Evolutionary conservation across 2,329 filamentous ascomycete genomes (phyloP), one percentile per base, ranked within the genome.

Genomic region (Mycogone perniciosa): DNA sequence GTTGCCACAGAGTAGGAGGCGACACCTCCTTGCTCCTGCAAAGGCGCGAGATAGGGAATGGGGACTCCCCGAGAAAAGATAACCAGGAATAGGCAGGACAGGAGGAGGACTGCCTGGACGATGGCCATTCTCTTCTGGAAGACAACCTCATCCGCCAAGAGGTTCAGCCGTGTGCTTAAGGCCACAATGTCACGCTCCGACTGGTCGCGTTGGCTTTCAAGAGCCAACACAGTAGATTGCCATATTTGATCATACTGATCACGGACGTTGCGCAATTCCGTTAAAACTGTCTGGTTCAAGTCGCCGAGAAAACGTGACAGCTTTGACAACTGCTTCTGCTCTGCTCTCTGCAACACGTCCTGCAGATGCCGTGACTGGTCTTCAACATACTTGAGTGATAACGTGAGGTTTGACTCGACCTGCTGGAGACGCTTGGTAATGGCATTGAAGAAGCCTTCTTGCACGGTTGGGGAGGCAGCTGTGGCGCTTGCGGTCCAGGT

Each of bases 391-490:
- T 96, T 88, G 7, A 97, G 75, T 0, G 91, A 96, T 8, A 97
- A 76, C 0, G 92, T 95, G 8, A 91, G 89, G 65, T 97, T 99
- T 11, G 88, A 82, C 67, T 99, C 93, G 6, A 97, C 82, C 60
- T 91, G 84, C 57, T 92, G 88, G 4, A 99, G 77, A 1, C 93
- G 88, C 68, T 97, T 97, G 56, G 91, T 89, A 7, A 97, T 86
- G 4, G 90, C 89, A 67, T 97, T 97, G 78, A 96, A 99, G 69
- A 99, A 97, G 2, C 88, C 93, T 65, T 99, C 93, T 67, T 99
- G 93, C 1, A 95, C 93, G 0, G 91, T 90, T 2, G 92, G 91
- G 1, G 83, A 80, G 30, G 65, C 62, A 4, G 60, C 45, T 4
- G 64, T 48, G 5, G 63, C 59, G 7, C 58, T 58, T 6, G 54